Evolutionary conservation across 2,329 filamentous ascomycete species (phyloP), one percentile per base, ranked within the genome.

Genomic region (Pseudogymnoascus sp.): DNA sequence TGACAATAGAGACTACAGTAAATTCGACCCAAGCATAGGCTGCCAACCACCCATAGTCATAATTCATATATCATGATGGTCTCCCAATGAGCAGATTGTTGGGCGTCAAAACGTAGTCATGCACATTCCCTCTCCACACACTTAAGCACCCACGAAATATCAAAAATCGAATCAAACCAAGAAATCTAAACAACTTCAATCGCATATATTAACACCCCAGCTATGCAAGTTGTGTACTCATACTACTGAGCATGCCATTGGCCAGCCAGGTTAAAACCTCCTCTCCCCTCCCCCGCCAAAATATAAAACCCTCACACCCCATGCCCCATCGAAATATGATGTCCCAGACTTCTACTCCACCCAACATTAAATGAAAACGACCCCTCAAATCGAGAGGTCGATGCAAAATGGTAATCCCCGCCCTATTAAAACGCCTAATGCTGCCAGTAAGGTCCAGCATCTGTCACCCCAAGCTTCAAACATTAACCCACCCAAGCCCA

Each of bases 401-500:
- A 50, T 15, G 3, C 14, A 30, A 50, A 50, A 30, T 50, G 43
- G 43, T 50, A 50, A 30, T 33, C n/a, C 43, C 43, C 25, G n/a
- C 25, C 14, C 18, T 33, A 25, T 50, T 2, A 50, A 50, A 50
- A 50, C 43, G 43, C 25, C 43, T 25, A 50, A 5, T 50, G 43
- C 25, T n/a, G 14, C 43, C 43, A 33, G 9, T 2, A 9, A 1
- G 0, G 25, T n/a, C 6, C n/a, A 30, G 7, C 25, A 50, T 30
- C 41, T 25, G 12, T 7, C 7, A 37, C 7, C 12, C 39, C 41
- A 22, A 2, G 12, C 43, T 18, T 58, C 57, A 60, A 36, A 25
- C 57, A 57, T 57, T 33, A 50, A 64, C 62, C 63, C 63, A 65
- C 12, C 63, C 60, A 5, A 62, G 12, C 2, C 63, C 63, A 4